phyloP scores from a whole-genome alignment of 2,329 filamentous ascomycete species.

The Simplicillium sp. region DNA sequence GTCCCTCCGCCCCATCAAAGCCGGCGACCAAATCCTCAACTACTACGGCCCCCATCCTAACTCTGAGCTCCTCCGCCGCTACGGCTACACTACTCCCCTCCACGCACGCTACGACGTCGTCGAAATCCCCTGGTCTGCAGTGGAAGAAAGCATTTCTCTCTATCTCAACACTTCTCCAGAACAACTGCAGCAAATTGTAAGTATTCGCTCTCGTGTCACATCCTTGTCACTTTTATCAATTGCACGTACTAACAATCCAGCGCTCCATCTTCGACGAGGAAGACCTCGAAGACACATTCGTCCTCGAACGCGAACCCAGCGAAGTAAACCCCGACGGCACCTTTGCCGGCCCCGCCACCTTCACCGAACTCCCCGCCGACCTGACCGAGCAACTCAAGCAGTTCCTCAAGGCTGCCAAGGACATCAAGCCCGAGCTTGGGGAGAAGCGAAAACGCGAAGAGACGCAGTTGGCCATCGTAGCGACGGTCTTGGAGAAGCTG shows the following conservation, averaged over 20 bases:
- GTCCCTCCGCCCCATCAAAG: slow-evolving; percentile 55
- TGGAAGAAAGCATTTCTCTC: slow-evolving; percentile 36
- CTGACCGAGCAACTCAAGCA: slow-evolving; percentile 41
- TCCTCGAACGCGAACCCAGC: slow-evolving; percentile 48
- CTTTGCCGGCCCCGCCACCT: slow-evolving; percentile 23
- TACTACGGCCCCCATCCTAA: slow-evolving; percentile 82
- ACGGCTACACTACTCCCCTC: slow-evolving; percentile 76
- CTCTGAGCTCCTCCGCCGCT: slow-evolving; percentile 72
- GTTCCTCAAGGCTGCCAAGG: slow-evolving; percentile 39
- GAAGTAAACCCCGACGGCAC: slow-evolving; percentile 42
- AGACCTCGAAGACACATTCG: slow-evolving; percentile 65
- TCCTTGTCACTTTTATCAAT: slow-evolving; percentile 12
- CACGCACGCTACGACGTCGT: slow-evolving; percentile 76
- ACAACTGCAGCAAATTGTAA: slow-evolving; percentile 32
- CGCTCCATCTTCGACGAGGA: slow-evolving; percentile 46
- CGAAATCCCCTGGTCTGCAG: slow-evolving; percentile 57
- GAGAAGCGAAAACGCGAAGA: slow-evolving; percentile 40
- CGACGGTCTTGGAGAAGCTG: slow-evolving; percentile 25
- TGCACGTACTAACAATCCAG: slow-evolving; percentile 18
- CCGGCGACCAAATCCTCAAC: slow-evolving; percentile 73
- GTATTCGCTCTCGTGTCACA: too few relatives aligned
- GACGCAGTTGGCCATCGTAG: slow-evolving; percentile 30
- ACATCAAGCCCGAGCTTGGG: slow-evolving; percentile 29
- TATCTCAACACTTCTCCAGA: slow-evolving; percentile 26
- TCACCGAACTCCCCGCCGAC: slow-evolving; percentile 37